Percentiles rank a stretch among this genome's conserved stretches.
phyloP scores from a whole-genome alignment of 495 filamentous ascomycete species.

The Podospora pseudopauciseta region DNA sequence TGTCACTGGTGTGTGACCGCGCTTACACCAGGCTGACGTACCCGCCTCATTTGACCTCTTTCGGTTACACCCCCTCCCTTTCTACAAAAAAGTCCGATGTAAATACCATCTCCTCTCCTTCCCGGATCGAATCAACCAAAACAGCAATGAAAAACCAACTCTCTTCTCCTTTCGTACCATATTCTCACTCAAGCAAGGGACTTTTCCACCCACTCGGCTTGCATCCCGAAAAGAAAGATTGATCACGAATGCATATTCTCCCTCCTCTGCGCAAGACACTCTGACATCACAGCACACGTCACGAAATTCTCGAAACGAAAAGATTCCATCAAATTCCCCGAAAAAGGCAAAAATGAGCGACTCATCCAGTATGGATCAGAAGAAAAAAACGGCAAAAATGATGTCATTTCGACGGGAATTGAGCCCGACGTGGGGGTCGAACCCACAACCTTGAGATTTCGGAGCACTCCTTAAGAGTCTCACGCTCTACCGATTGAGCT shows the following conservation, averaged over 20 bases:
- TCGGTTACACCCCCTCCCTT: background rate
- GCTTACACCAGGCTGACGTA: background rate
- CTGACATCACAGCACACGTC: too few relatives aligned
- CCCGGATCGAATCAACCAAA: background rate
- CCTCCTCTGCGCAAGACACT: too few relatives aligned
- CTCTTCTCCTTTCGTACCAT: background rate
- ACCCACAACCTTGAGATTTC: constrained; percentile 28
- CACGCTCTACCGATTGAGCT: constrained; percentile 84
- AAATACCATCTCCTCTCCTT: background rate
- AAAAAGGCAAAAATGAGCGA: background rate
- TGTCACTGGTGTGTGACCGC: background rate
- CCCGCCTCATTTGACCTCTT: background rate
- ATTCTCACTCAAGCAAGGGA: background rate
- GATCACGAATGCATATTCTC: too few relatives aligned
- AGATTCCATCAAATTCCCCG: too few relatives aligned
- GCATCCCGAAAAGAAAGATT: too few relatives aligned
- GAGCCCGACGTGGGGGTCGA: constrained; percentile 29
- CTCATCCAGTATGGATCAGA: background rate
- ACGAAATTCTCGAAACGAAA: too few relatives aligned
- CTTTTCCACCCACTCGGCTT: background rate
- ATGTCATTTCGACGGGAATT: constrained; percentile 22
- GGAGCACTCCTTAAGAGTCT: constrained; percentile 61
- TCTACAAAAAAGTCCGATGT: background rate
- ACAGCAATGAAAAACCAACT: background rate
- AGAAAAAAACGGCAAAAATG: constrained; percentile 6